Base-by-base conservation (phyloP, 805 yeast genomes). In the Lipomyces orientalis region DNA sequence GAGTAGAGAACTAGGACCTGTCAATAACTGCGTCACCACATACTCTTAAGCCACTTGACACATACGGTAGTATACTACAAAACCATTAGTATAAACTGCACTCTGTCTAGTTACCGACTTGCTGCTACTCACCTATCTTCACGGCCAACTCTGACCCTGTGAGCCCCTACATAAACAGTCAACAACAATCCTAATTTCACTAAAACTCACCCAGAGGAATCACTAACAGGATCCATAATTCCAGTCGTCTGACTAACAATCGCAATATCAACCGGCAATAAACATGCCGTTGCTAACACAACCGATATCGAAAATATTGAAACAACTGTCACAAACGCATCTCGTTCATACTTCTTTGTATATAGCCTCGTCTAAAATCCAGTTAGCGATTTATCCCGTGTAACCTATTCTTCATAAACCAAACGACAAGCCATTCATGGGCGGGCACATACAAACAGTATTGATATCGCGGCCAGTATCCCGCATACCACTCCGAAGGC, bases 241-340 rank as follows among this genome's bases (percentile, higher is more conserved):
- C 68, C 71, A 16, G 64, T 60, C 4, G 72, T 61, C 31, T 63
- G 64, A 29, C 73, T 65, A 29, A 73, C 72, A 43, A 72, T 58
- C n/a, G 73, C 69, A 34, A 73, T 69, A 54, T 73, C 75, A 25
- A 73, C 67, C 9, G 75, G 73, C 4, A 73, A 37, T 39, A 73
- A 52, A 19, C 69, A 69, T 7, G 70, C 66, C 2, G 75, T 73
- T 22, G 72, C 72, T 19, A 73, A 46, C 5, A 66, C 73, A 7
- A 65, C 71, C 31, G 75, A 56, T 16, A 73, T 61, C n/a, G 73
- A 70, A 51, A 73, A 58, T 16, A 71, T 57, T 7, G 74, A 64
- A 39, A 72, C 73, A 14, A 67, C 60, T 39, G 60, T 72, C 34
- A 70, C 70, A 29, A 73, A 64, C 43, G 49, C 66, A 57, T 71